phyloP scores from a whole-genome alignment of 495 filamentous ascomycete genomes.

The Letharia lupina region DNA sequence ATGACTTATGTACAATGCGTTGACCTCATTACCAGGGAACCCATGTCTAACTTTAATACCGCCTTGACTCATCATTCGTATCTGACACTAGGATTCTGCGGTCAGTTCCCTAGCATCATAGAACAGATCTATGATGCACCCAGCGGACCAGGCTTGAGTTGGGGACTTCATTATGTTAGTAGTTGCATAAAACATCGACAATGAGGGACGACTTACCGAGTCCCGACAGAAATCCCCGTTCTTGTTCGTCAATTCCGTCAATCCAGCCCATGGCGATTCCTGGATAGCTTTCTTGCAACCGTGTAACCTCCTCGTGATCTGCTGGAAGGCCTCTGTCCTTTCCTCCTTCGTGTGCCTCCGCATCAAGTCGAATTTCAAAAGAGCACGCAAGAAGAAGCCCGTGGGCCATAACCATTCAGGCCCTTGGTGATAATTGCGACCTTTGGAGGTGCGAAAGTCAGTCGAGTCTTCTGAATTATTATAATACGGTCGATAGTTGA shows the following conservation, averaged over 20 bases:
- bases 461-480: slow-evolving; percentile 85
- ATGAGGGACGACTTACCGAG: slow-evolving; percentile 49
- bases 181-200: slow-evolving; percentile 5
- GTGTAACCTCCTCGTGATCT: slow-evolving; percentile 72
- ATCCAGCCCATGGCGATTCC: slow-evolving; percentile 76
- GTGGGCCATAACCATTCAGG: slow-evolving; percentile 99
- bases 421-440: slow-evolving; percentile 95
- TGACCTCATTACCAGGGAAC: neutral
- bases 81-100: slow-evolving; percentile 16
- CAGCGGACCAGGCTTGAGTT: slow-evolving; percentile 91
- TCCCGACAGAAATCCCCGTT: slow-evolving; percentile 74
- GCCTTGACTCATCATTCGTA: neutral
- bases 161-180: slow-evolving; percentile 52
- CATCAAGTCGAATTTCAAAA: slow-evolving; percentile 82
- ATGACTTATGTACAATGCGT: slow-evolving; percentile 11
- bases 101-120: slow-evolving; percentile 64
- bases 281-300: slow-evolving; percentile 74
- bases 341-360: slow-evolving; percentile 53
- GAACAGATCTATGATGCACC: slow-evolving; percentile 89
- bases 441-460: slow-evolving; percentile 85
- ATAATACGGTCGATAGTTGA: slow-evolving; percentile 91
- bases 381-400: slow-evolving; percentile 84
- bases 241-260: slow-evolving; percentile 91
- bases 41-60: neutral
- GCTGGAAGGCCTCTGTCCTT: slow-evolving; percentile 81